Conservation (phyloP, 352 stramenopile species). For the Phytophthora rubi region DNA sequence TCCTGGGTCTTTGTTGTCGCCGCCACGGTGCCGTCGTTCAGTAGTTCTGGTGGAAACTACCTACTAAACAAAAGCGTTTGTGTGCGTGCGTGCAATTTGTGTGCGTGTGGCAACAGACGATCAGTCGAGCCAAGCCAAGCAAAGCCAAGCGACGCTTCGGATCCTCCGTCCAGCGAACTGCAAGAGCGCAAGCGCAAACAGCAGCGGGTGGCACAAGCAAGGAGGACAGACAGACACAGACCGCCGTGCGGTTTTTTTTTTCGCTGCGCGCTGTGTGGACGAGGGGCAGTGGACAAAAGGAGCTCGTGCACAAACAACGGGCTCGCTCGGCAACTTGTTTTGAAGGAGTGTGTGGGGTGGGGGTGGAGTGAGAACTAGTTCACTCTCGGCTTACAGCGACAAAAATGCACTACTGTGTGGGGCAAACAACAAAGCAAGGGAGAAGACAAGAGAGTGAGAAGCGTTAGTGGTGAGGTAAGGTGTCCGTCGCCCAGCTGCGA, state of each 20-base stretch:
- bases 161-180: conserved; percentile 32
- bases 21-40: conserved; percentile 52
- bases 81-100: conserved; percentile 1
- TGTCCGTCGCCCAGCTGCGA: conserved; percentile 1
- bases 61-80: conserved; percentile 34
- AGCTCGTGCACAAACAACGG: conserved; percentile 44
- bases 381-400: conserved; percentile 27
- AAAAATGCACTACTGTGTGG: conserved; percentile 34
- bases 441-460: not conserved
- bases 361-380: conserved; percentile 22
- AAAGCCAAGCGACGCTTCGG: conserved; percentile 13
- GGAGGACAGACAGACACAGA: conserved; percentile 24
- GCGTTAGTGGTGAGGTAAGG: not conserved
- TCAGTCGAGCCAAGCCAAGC: conserved; percentile 14
- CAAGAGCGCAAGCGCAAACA: conserved; percentile 41
- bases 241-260: conserved; percentile 1
- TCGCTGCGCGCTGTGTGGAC: conserved; percentile 19
- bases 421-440: not conserved
- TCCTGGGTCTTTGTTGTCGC: conserved; percentile 44
- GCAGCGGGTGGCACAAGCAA: conserved; percentile 33
- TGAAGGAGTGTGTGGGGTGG: conserved; percentile 10
- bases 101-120: conserved; percentile 11
- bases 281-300: conserved; percentile 29
- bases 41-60: conserved; percentile 45
- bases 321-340: conserved; percentile 48